phyloP scores from a whole-genome alignment of 345 rosid genomes.

The Eutrema yunnanense region DNA sequence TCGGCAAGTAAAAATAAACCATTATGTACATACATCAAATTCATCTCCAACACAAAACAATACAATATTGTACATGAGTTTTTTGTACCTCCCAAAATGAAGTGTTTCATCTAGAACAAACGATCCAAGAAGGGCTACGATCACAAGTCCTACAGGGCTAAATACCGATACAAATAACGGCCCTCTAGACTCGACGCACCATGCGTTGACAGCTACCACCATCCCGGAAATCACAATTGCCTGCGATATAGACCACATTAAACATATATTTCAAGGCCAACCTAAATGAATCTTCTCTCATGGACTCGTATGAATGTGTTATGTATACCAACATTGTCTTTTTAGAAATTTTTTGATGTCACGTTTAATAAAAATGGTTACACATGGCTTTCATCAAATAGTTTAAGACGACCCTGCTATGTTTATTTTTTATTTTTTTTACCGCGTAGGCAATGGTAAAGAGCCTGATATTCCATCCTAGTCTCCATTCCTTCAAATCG shows the following conservation, averaged over 20 bases:
- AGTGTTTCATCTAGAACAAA: conserved; percentile 39
- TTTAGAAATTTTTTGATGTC: background rate
- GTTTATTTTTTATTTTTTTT: background rate
- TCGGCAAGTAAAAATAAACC: conserved; percentile 8
- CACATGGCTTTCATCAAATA: background rate
- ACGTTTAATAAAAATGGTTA: background rate
- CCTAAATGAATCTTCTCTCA: background rate
- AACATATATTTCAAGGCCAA: background rate
- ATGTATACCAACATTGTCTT: background rate
- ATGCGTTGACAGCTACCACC: conserved; percentile 25
- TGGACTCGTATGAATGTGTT: background rate
- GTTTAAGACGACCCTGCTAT: background rate
- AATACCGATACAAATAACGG: conserved; percentile 42
- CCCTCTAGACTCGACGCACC: conserved; percentile 42
- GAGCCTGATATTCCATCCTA: conserved; percentile 44
- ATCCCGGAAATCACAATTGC: conserved; percentile 40
- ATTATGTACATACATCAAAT: background rate
- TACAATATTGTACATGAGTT: conserved; percentile 1
- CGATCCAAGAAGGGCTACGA: conserved; percentile 40
- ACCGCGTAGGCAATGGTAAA: conserved; percentile 37
- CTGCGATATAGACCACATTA: conserved; percentile 5
- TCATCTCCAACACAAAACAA: background rate
- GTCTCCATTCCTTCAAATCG: conserved; percentile 36
- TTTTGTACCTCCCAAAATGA: conserved; percentile 42
- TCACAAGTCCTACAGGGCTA: conserved; percentile 39